These are phyloP conservation scores for Curvularia eragrostidis DNA, from an alignment of 2,329 filamentous ascomycete genomes.

Conservation along the genomic window DNA sequence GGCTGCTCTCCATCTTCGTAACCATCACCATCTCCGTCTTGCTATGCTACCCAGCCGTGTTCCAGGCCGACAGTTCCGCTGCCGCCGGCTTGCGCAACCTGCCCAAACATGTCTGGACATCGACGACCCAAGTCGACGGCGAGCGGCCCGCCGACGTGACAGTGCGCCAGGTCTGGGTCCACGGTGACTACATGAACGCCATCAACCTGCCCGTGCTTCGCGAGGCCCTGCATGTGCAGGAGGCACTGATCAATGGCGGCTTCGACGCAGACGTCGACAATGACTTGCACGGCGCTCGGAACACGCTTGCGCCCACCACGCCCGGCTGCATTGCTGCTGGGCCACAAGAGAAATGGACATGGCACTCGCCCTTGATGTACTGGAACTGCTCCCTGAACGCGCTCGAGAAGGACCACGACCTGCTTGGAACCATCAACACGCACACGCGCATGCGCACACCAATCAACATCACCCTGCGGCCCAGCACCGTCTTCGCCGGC, in stretches of 20 bases:
- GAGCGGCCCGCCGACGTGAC: slow-evolving; percentile 68
- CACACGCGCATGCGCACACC: slow-evolving; percentile 67
- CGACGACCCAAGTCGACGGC: slow-evolving; percentile 68
- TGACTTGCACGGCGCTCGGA: slow-evolving; percentile 2
- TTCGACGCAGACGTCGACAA: slow-evolving; percentile 23
- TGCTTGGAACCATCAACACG: slow-evolving; percentile 73
- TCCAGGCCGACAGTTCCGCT: slow-evolving; percentile 75
- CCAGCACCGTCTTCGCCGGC: slow-evolving; percentile 83
- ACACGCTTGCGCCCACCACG: slow-evolving; percentile 22
- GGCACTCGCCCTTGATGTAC: slow-evolving; percentile 82
- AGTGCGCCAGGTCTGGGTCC: slow-evolving; percentile 82
- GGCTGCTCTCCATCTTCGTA: slow-evolving; percentile 74
- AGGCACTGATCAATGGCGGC: slow-evolving; percentile 66
- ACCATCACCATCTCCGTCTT: slow-evolving; percentile 74
- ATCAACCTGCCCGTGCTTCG: slow-evolving; percentile 70
- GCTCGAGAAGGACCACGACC: slow-evolving; percentile 66
- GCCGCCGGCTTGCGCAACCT: slow-evolving; percentile 74
- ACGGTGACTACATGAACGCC: slow-evolving; percentile 80
- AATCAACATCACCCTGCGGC: slow-evolving; percentile 75
- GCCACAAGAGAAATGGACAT: slow-evolving; percentile 73
- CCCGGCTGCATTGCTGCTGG: slow-evolving; percentile 43
- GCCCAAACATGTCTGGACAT: slow-evolving; percentile 82
- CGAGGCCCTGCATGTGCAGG: slow-evolving; percentile 72
- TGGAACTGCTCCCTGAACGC: slow-evolving; percentile 71
- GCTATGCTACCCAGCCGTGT: slow-evolving; percentile 76